Evolutionary conservation across 495 filamentous ascomycete species (phyloP).

Genomic region (Trichoderma parareesei): DNA sequence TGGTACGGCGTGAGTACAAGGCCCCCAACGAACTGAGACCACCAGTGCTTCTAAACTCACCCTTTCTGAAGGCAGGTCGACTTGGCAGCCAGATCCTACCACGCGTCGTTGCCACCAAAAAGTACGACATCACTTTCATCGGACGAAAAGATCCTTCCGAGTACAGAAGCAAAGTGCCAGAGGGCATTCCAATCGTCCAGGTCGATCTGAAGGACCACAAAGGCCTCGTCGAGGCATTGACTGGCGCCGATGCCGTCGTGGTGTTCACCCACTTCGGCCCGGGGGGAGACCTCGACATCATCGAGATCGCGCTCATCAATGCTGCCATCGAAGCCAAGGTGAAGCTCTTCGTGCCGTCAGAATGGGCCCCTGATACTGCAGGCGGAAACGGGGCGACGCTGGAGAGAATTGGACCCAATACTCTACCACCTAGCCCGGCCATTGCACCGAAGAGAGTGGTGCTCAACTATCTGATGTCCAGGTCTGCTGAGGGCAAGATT

Average conservation of each 20-base stretch:
- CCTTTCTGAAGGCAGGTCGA: not conserved
- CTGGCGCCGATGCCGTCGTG: not conserved
- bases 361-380: slow-evolving; percentile 5
- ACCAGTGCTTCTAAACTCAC: not conserved
- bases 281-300: not conserved
- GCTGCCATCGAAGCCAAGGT: not conserved
- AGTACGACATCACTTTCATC: not conserved
- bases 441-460: not conserved
- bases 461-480: not conserved
- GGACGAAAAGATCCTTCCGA: not conserved
- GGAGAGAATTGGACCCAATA: not conserved
- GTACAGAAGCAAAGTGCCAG: not conserved
- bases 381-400: not conserved
- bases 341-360: slow-evolving; percentile 2
- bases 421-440: not conserved
- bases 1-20: not conserved
- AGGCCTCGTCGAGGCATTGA: not conserved
- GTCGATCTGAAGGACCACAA: not conserved
- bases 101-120: not conserved
- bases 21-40: not conserved
- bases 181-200: not conserved
- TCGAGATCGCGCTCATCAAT: not conserved
- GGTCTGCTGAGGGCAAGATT: not conserved
- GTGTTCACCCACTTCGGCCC: not conserved
- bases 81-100: not conserved